Evolutionary conservation across 1,139 yeast genomes (phyloP).

Genomic region (Blastobotrys illinoisensis): DNA sequence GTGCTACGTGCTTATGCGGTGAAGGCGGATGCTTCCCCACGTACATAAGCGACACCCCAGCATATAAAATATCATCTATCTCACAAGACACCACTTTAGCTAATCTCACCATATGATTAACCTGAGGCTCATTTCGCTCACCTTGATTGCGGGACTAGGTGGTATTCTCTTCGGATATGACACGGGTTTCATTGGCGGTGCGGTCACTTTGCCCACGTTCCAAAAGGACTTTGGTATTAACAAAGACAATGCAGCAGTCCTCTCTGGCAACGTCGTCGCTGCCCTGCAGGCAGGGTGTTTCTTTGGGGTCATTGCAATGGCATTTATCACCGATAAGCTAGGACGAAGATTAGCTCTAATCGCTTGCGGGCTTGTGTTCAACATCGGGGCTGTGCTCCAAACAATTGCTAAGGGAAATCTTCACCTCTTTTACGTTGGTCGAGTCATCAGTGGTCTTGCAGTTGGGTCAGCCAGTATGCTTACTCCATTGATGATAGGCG

Average conservation of each 20-base stretch:
- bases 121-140: constrained; percentile 24
- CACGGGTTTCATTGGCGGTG: constrained; percentile 45
- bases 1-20: not conserved
- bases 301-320: constrained; percentile 41
- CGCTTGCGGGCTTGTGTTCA: constrained; percentile 36
- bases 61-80: not conserved
- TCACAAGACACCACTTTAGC: not conserved
- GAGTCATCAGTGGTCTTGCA: constrained; percentile 56
- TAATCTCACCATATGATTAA: not conserved
- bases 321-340: constrained; percentile 36
- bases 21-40: not conserved
- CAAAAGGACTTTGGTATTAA: constrained; percentile 37
- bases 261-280: constrained; percentile 35
- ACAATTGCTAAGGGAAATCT: constrained; percentile 22
- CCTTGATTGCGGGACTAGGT: constrained; percentile 38
- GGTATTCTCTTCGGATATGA: constrained; percentile 42
- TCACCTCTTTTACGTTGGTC: constrained; percentile 37
- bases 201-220: constrained; percentile 37
- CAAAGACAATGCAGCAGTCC: constrained; percentile 14
- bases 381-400: constrained; percentile 58
- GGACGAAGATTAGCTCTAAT: constrained; percentile 38
- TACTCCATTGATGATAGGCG: constrained; percentile 61
- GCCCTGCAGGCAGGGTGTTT: constrained; percentile 44
- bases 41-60: not conserved
- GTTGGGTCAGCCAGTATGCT: constrained; percentile 61